Conservation (phyloP, 2,329 filamentous ascomycete species). For the Neospermospora avenae region DNA sequence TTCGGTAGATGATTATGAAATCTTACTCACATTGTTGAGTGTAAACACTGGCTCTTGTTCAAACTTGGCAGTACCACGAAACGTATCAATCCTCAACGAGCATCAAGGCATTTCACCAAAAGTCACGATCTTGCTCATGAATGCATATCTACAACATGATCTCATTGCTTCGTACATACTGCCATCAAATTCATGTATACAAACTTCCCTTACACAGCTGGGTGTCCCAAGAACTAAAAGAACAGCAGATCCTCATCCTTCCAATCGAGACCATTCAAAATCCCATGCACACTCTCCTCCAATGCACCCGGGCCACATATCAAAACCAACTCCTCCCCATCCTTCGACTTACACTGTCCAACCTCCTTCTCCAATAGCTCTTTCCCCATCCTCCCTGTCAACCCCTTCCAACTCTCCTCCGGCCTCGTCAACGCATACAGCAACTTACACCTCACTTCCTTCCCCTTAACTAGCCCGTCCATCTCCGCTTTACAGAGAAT, state of each 20-base stretch:
- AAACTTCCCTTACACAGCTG: not conserved
- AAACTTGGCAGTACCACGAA: not conserved
- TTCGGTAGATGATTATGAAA: constrained; percentile 43
- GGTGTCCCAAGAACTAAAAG: constrained; percentile 49
- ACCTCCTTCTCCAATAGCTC: constrained; percentile 60
- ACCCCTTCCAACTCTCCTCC: constrained; percentile 62
- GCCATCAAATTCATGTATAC: not conserved
- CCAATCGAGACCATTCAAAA: constrained; percentile 65
- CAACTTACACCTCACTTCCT: constrained; percentile 57
- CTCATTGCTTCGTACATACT: not conserved
- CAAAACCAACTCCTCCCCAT: constrained; percentile 61
- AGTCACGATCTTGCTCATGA: not conserved
- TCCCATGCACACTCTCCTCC: constrained; percentile 62
- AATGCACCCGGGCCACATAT: constrained; percentile 76
- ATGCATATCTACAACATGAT: not conserved
- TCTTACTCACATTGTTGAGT: not conserved
- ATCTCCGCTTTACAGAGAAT: constrained; percentile 77
- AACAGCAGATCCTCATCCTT: constrained; percentile 69
- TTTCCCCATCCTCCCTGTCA: constrained; percentile 63
- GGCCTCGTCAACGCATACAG: constrained; percentile 68
- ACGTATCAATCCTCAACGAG: not conserved
- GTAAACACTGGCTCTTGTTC: not conserved
- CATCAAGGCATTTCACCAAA: not conserved
- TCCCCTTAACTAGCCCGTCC: constrained; percentile 55
- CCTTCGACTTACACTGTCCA: constrained; percentile 37